phyloP scores from a whole-genome alignment of 2,329 filamentous ascomycete species.

The Alternaria novae-zelandiae region DNA sequence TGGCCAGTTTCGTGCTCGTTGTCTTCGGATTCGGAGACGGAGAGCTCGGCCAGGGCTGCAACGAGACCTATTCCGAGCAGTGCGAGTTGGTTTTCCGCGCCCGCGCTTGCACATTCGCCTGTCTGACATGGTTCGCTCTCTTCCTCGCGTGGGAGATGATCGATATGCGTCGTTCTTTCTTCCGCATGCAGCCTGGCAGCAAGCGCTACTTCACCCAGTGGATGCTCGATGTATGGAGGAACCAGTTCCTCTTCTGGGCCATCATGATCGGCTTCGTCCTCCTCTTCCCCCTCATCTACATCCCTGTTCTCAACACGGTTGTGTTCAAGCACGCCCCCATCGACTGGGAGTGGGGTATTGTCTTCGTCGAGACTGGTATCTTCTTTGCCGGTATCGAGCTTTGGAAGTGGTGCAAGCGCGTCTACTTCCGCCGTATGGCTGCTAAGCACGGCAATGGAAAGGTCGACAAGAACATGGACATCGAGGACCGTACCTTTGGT shows the following conservation, averaged over 20 bases:
- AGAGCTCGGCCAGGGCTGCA: conserved; percentile 43
- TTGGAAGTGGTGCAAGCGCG: conserved; percentile 72
- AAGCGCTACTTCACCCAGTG: conserved; percentile 61
- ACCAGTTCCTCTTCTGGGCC: conserved; percentile 66
- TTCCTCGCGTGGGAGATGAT: conserved; percentile 83
- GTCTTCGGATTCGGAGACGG: conserved; percentile 45
- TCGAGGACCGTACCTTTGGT: conserved; percentile 26
- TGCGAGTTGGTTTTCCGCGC: conserved; percentile 56
- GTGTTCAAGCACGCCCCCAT: conserved; percentile 73
- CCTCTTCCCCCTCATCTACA: conserved; percentile 63
- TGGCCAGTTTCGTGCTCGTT: conserved; percentile 46
- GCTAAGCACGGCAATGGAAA: conserved; percentile 11
- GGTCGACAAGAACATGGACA: conserved; percentile 20
- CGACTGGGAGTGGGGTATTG: conserved; percentile 72
- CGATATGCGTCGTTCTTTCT: conserved; percentile 74
- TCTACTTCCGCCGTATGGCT: conserved; percentile 41
- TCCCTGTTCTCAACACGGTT: conserved; percentile 68
- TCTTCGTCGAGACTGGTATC: conserved; percentile 65
- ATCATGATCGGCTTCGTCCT: conserved; percentile 54
- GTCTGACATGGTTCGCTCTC: conserved; percentile 76
- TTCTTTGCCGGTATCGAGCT: conserved; percentile 70
- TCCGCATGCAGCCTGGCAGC: conserved; percentile 71
- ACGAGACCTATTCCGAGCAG: conserved; percentile 37
- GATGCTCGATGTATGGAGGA: conserved; percentile 72
- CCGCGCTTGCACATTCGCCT: conserved; percentile 75